A percentile compares a stretch with the other conserved stretches of the same genome.
Conservation (phyloP, 2,329 filamentous ascomycete species). For the Calycina marina region DNA sequence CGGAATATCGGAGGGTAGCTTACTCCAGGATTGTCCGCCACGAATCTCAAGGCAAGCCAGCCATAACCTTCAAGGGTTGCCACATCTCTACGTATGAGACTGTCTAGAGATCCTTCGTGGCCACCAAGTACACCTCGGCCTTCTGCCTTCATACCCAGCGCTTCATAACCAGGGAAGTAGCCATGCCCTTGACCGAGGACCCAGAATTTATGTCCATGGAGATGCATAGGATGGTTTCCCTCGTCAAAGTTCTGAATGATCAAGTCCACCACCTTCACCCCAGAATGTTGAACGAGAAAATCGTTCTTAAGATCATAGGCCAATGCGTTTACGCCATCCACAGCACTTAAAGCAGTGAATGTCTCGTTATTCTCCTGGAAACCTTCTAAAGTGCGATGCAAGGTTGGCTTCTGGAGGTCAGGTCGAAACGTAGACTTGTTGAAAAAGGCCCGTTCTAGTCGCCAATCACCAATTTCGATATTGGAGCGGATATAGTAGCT, state of each 20-base stretch:
- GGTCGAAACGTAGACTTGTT: conserved; percentile 40
- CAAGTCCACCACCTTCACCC: conserved; percentile 50
- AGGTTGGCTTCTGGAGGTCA: conserved; percentile 30
- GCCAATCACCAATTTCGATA: conserved; percentile 43
- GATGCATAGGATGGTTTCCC: conserved; percentile 56
- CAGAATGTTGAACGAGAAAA: conserved; percentile 50
- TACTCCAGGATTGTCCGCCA: conserved; percentile 43
- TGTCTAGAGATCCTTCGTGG: conserved; percentile 21
- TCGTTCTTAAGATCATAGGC: conserved; percentile 28
- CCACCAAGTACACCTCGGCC: conserved; percentile 22
- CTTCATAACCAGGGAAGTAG: conserved; percentile 31
- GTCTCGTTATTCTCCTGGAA: conserved; percentile 29
- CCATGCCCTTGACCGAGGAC: conserved; percentile 46
- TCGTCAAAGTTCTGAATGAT: conserved; percentile 63
- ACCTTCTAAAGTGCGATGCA: conserved; percentile 35
- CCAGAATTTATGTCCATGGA: conserved; percentile 69
- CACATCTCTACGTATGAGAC: conserved; percentile 36
- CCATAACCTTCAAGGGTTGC: conserved; percentile 37
- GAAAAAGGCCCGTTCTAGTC: conserved; percentile 42
- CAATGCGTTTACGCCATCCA: conserved; percentile 37
- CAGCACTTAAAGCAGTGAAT: conserved; percentile 27
- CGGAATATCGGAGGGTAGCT: no score
- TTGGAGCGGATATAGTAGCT: conserved; percentile 40
- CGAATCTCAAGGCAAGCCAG: conserved; percentile 38
- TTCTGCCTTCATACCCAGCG: conserved; percentile 24